These are phyloP conservation scores for Dipteronia dyeriana DNA, from an alignment of 345 rosid genomes.

Conservation along the genomic window DNA sequence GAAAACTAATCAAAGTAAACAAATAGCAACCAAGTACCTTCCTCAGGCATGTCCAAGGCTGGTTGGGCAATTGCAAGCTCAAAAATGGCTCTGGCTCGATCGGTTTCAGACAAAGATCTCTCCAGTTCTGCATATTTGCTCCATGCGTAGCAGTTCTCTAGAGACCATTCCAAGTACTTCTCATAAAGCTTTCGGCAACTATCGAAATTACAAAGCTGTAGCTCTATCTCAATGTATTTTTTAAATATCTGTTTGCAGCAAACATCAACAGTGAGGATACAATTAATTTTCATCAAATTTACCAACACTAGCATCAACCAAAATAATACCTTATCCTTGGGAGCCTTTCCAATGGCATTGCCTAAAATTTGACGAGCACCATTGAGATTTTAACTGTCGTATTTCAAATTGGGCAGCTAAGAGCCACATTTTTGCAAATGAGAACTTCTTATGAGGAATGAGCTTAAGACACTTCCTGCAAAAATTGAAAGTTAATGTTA, in stretches of 20 bases:
- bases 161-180: slow-evolving; percentile 89
- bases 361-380: slow-evolving; percentile 84
- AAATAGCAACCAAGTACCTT: slow-evolving; percentile 43
- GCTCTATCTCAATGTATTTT: slow-evolving; percentile 88
- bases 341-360: slow-evolving; percentile 87
- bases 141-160: slow-evolving; percentile 95
- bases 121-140: slow-evolving; percentile 84
- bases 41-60: slow-evolving; percentile 97
- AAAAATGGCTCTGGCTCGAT: slow-evolving; percentile 80
- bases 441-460: slow-evolving; percentile 78
- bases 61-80: slow-evolving; percentile 80
- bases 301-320: neutral
- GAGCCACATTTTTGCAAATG: slow-evolving; percentile 92
- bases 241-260: slow-evolving; percentile 62
- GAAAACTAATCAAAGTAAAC: neutral
- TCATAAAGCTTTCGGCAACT: slow-evolving; percentile 78
- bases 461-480: slow-evolving; percentile 78
- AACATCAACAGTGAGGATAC: slow-evolving; percentile 17
- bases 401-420: slow-evolving; percentile 91
- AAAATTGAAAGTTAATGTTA: slow-evolving; percentile 23
- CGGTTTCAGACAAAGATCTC: slow-evolving; percentile 69
- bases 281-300: neutral
- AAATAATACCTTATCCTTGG: slow-evolving; percentile 75
- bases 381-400: slow-evolving; percentile 73
- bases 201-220: slow-evolving; percentile 85